Percentiles rank a stretch among this genome's conserved stretches.
phyloP scores from a whole-genome alignment of 108 stramenopile species.

The Epithemia pelagica region DNA sequence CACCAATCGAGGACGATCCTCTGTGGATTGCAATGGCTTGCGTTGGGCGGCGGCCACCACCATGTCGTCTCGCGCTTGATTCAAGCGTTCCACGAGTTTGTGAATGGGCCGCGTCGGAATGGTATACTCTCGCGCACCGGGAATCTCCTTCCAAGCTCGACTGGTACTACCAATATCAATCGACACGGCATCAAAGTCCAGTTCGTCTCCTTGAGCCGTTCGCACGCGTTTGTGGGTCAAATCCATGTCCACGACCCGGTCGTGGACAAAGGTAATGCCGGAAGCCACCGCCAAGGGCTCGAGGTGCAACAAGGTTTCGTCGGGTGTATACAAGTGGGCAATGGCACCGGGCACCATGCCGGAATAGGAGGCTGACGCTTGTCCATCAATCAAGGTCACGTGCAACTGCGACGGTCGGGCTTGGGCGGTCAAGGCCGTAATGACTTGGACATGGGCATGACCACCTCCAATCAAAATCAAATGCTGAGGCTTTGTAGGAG shows the following conservation, averaged over 20 bases:
- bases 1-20: conserved; percentile 35
- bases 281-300: conserved; percentile 63
- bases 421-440: conserved; percentile 76
- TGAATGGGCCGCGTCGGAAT: conserved; percentile 85
- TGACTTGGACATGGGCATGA: conserved; percentile 92
- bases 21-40: background rate
- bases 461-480: conserved; percentile 95
- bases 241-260: conserved; percentile 65
- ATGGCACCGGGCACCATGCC: conserved; percentile 98
- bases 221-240: conserved; percentile 35
- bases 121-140: conserved; percentile 54
- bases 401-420: conserved; percentile 48
- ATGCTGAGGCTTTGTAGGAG: conserved; percentile 11
- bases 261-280: conserved; percentile 54
- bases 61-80: conserved; percentile 30
- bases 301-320: conserved; percentile 60
- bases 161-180: conserved; percentile 81
- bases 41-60: background rate
- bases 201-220: conserved; percentile 8
- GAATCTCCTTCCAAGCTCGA: conserved; percentile 44
- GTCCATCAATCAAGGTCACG: conserved; percentile 87
- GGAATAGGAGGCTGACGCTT: conserved; percentile 80
- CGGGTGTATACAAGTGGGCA: conserved; percentile 50
- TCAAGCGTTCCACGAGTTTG: conserved; percentile 49
- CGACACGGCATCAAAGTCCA: conserved; percentile 65